Percentiles rank a stretch among this genome's conserved stretches.
These are phyloP conservation scores for Hevea brasiliensis DNA, from an alignment of 345 rosid genomes.

Conservation along the genomic window DNA sequence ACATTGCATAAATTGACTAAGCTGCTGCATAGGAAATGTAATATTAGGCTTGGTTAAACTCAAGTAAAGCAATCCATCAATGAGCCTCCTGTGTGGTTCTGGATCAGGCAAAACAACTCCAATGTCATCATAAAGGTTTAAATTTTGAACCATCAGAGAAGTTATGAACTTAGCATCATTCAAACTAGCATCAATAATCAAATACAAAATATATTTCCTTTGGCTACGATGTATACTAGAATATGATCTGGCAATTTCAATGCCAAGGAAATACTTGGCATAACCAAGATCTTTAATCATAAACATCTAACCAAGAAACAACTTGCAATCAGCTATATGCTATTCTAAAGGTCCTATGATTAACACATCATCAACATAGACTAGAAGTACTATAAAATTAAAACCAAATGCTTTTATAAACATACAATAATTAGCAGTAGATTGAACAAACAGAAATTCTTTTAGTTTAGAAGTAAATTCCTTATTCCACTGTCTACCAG, in stretches of 20 bases:
- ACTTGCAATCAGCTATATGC: no score
- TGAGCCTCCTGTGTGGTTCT: background rate
- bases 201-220: background rate
- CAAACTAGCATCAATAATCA: background rate
- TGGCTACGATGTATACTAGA: background rate
- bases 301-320: background rate
- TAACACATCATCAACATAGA: no score
- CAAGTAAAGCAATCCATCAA: background rate
- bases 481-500: background rate
- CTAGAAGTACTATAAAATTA: no score
- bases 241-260: background rate
- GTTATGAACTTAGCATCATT: background rate
- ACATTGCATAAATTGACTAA: background rate
- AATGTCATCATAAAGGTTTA: background rate
- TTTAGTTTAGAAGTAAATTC: background rate
- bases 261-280: background rate
- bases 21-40: background rate
- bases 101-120: background rate
- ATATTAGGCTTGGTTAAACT: background rate
- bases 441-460: background rate
- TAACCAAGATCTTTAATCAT: background rate
- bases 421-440: no score
- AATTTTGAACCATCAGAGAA: background rate
- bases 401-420: no score
- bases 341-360: no score